Evolutionary conservation across 2,329 filamentous ascomycete species (phyloP).

Genomic region (Stagonosporopsis cucurbitacearum): DNA sequence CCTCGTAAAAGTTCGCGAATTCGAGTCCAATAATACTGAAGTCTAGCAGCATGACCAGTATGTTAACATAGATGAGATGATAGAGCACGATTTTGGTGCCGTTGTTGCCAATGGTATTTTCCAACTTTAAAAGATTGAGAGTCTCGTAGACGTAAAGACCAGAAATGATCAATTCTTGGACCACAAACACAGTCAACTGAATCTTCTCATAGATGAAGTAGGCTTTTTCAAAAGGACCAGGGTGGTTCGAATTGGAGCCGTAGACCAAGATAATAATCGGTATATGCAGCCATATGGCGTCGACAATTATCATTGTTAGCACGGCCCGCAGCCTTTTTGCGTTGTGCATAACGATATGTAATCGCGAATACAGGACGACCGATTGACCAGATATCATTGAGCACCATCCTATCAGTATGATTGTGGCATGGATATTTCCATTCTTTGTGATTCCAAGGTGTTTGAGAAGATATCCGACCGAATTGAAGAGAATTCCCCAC

Average conservation of each 20-base stretch:
- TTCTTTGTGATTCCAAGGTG: constrained; percentile 45
- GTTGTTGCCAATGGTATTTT: constrained; percentile 23
- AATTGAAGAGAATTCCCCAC: constrained; percentile 53
- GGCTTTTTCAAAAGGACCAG: constrained; percentile 32
- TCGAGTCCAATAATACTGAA: constrained; percentile 31
- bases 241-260: constrained; percentile 52
- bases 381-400: constrained; percentile 67
- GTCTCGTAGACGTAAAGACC: constrained; percentile 61
- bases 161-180: constrained; percentile 47
- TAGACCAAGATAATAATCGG: constrained; percentile 61
- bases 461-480: constrained; percentile 53
- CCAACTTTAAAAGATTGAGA: constrained; percentile 22
- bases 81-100: constrained; percentile 21
- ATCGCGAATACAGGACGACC: constrained; percentile 65
- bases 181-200: constrained; percentile 49
- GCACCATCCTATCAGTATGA: constrained; percentile 63
- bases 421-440: constrained; percentile 39
- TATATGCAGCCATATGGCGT: constrained; percentile 60
- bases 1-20: constrained; percentile 26
- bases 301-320: constrained; percentile 62
- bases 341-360: constrained; percentile 64
- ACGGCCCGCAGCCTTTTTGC: constrained; percentile 55
- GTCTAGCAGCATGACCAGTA: constrained; percentile 32
- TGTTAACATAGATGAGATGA: constrained; percentile 32
- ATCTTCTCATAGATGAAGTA: constrained; percentile 52